phyloP scores from a whole-genome alignment of 257 asterid genomes.

The Solanum ahanhuiri region DNA sequence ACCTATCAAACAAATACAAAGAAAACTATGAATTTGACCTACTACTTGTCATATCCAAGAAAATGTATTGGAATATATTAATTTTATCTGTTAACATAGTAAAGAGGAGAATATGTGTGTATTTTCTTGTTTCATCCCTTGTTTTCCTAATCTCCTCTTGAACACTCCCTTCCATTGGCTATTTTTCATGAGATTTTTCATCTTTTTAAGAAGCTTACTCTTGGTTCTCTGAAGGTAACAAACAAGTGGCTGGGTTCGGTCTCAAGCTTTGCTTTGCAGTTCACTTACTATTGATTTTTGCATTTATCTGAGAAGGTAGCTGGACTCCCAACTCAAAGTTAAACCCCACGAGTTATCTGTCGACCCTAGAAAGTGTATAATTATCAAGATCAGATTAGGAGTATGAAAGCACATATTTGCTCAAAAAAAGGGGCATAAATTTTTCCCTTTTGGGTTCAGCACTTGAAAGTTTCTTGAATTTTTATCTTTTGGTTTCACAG shows the following conservation, averaged over 20 bases:
- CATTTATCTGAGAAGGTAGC: constrained; percentile 1
- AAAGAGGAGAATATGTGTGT: background rate
- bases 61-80: background rate
- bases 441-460: too few relatives aligned
- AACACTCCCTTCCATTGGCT: background rate
- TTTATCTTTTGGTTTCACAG: background rate
- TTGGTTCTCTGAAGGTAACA: background rate
- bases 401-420: background rate
- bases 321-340: background rate
- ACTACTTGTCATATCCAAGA: background rate
- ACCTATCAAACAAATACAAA: background rate
- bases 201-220: background rate
- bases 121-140: background rate
- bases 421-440: background rate
- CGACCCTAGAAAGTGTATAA: background rate
- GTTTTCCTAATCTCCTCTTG: background rate
- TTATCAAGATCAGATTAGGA: background rate
- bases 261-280: background rate
- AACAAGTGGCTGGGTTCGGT: background rate
- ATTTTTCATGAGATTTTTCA: background rate
- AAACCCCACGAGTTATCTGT: background rate
- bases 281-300: background rate
- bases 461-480: background rate
- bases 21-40: background rate
- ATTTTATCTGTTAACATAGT: background rate